Evolutionary conservation across 306 rosid genomes (phyloP).

Genomic region (Acacia melanoxylon): DNA sequence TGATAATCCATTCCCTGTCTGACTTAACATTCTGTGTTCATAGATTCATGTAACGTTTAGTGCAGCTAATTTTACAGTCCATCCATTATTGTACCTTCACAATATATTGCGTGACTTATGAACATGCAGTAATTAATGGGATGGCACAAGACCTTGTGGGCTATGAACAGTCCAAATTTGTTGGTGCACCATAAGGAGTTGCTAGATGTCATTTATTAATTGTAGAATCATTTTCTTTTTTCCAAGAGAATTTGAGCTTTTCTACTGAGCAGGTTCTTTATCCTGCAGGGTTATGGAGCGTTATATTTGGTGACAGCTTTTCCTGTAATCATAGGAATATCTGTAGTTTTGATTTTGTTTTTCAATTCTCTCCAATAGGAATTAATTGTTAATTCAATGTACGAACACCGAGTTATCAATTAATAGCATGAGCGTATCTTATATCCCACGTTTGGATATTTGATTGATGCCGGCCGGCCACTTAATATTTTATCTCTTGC

Average conservation of each 20-base stretch:
- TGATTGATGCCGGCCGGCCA: constrained; percentile 48
- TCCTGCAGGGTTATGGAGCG: constrained; percentile 96
- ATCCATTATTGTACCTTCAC: neutral
- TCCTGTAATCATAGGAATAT: constrained; percentile 87
- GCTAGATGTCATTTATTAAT: neutral
- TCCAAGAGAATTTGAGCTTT: constrained; percentile 21
- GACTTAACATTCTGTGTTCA: constrained; percentile 4
- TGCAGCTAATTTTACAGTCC: neutral
- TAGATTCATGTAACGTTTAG: constrained; percentile 11
- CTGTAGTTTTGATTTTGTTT: constrained; percentile 87
- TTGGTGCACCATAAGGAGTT: constrained; percentile 17
- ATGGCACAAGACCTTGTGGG: neutral
- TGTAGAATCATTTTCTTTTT: neutral
- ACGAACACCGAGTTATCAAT: neutral
- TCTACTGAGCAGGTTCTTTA: constrained; percentile 34
- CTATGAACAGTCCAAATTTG: constrained; percentile 14
- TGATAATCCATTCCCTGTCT: neutral
- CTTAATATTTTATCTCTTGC: constrained; percentile 23
- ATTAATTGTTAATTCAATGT: constrained; percentile 30
- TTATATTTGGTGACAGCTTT: constrained; percentile 85
- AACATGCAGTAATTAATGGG: neutral
- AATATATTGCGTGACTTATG: constrained; percentile 9
- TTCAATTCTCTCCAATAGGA: constrained; percentile 87
- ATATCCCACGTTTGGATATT: constrained; percentile 28
- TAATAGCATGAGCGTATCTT: constrained; percentile 3